Percentiles rank a stretch among this genome's conserved stretches.
Conservation (phyloP, 495 filamentous ascomycete species). For the Bombardia bombarda region DNA sequence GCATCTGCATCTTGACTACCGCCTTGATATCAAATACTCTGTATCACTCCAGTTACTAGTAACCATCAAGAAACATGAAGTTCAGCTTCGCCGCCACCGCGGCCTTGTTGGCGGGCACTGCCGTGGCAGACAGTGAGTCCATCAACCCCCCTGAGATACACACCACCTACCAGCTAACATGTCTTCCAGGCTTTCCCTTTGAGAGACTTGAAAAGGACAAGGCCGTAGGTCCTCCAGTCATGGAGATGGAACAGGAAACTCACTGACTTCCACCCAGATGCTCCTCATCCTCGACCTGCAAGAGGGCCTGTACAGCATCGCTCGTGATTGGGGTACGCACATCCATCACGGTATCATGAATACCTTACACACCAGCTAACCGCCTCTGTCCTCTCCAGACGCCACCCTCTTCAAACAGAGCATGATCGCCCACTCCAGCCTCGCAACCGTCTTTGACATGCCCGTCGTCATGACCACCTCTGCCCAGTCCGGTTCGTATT, state of each 20-base stretch:
- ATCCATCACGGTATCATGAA: background rate
- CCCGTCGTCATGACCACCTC: constrained; percentile 66
- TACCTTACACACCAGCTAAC: background rate
- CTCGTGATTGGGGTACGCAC: constrained; percentile 47
- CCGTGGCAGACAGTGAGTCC: constrained; percentile 11
- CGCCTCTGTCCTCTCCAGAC: constrained; percentile 13
- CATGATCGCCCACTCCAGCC: constrained; percentile 60
- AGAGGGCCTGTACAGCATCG: constrained; percentile 57
- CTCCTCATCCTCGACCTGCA: constrained; percentile 68
- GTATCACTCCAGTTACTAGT: too few species aligned
- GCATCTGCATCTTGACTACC: too few species aligned
- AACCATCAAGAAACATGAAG: constrained; percentile 9
- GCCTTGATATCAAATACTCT: too few species aligned
- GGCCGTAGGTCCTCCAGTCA: constrained; percentile 5
- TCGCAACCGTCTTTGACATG: constrained; percentile 59
- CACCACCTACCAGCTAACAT: background rate
- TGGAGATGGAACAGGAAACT: background rate
- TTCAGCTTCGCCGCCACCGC: constrained; percentile 7
- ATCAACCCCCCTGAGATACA: background rate
- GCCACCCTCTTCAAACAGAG: constrained; percentile 54
- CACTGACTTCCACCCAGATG: constrained; percentile 22
- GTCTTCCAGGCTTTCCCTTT: constrained; percentile 4
- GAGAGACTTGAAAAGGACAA: constrained; percentile 20
- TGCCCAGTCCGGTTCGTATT: constrained; percentile 40
- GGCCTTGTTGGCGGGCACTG: constrained; percentile 10